Conservation (phyloP, 2,329 filamentous ascomycete species). For the Epichloe elymi region DNA sequence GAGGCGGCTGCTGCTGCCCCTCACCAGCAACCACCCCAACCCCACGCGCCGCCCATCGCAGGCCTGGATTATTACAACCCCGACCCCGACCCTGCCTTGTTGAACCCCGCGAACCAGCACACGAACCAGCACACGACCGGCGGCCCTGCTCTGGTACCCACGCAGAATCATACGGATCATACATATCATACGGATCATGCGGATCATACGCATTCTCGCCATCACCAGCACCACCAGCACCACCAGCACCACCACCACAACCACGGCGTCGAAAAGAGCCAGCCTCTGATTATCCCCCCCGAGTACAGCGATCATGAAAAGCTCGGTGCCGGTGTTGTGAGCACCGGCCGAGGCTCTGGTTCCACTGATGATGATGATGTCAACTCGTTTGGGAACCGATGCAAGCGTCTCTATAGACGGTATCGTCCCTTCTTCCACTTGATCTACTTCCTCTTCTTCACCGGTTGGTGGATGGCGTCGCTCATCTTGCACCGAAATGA, state of each 20-base stretch:
- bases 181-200: too few relatives aligned
- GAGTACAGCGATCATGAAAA: constrained; percentile 30
- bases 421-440: constrained; percentile 34
- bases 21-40: not conserved
- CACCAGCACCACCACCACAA: constrained; percentile 11
- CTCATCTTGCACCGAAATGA: constrained; percentile 59
- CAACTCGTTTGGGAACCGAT: constrained; percentile 9
- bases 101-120: constrained; percentile 22
- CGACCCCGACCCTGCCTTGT: constrained; percentile 21
- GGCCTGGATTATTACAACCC: constrained; percentile 15
- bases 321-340: constrained; percentile 18
- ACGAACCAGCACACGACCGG: too few relatives aligned
- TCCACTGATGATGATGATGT: constrained; percentile 8
- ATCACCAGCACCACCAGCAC: constrained; percentile 11
- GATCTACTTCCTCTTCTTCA: constrained; percentile 30
- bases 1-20: not conserved
- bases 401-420: constrained; percentile 28
- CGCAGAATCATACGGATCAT: too few relatives aligned
- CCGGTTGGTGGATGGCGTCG: constrained; percentile 64
- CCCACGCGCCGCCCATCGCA: constrained; percentile 3
- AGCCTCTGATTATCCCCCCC: constrained; percentile 15
- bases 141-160: too few relatives aligned
- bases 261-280: constrained; percentile 13
- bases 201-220: not conserved
- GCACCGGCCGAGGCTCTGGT: constrained; percentile 14